These are phyloP conservation scores for Xylaria longipes DNA, from an alignment of 495 filamentous ascomycete genomes.

Conservation along the genomic window DNA sequence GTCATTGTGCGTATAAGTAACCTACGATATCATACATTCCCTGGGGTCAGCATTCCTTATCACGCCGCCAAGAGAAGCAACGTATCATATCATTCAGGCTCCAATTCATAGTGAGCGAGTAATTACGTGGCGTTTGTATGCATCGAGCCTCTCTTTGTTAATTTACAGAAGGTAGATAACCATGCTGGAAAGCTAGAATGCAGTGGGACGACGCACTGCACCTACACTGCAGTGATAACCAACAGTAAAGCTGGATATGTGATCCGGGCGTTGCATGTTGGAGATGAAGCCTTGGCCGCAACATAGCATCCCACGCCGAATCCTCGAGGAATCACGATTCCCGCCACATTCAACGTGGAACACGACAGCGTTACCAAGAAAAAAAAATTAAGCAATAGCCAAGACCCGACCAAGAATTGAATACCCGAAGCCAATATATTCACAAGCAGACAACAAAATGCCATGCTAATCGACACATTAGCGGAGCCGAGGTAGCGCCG, in stretches of 20 bases:
- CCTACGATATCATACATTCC: neutral
- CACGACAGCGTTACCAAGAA: neutral
- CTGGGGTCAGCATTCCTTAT: neutral
- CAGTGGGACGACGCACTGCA: neutral
- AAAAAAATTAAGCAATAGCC: constrained; percentile 14
- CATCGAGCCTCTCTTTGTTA: neutral
- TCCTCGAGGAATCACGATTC: neutral
- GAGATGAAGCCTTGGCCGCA: neutral
- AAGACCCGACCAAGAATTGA: neutral
- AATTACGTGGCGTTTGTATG: constrained; percentile 13
- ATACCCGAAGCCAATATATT: constrained; percentile 7
- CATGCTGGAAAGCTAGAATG: neutral
- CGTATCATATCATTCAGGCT: neutral
- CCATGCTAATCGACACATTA: constrained; percentile 27
- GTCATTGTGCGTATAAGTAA: neutral
- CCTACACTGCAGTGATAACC: neutral
- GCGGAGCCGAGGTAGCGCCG: constrained; percentile 45
- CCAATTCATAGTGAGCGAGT: neutral
- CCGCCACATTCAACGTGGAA: neutral
- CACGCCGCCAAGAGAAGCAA: neutral
- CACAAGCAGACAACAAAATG: neutral
- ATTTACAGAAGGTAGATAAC: neutral
- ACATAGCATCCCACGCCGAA: neutral
- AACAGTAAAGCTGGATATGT: neutral
- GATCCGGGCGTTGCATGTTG: neutral